phyloP scores from a whole-genome alignment of 345 rosid species.

The Raphanus sativus region DNA sequence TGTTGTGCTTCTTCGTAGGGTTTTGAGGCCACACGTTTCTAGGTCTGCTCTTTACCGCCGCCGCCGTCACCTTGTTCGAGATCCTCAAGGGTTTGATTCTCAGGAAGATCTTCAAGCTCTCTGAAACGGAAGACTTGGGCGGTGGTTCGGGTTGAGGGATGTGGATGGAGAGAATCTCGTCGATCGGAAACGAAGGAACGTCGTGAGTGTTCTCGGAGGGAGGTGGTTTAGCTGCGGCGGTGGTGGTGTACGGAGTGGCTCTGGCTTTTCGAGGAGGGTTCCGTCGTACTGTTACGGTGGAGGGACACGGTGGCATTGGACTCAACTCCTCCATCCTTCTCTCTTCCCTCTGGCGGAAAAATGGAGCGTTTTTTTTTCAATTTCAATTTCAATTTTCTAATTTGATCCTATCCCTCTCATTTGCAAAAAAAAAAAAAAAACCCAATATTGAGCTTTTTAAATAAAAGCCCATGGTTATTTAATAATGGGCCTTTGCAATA shows the following conservation, averaged over 20 bases:
- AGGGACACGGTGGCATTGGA: constrained; percentile 48
- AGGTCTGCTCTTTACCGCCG: constrained; percentile 33
- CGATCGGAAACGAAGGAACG: constrained; percentile 58
- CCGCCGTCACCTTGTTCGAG: not conserved
- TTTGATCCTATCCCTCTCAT: not conserved
- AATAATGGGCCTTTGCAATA: not conserved
- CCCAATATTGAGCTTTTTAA: not conserved
- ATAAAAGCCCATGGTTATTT: not conserved
- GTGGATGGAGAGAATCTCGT: constrained; percentile 55
- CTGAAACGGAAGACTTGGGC: constrained; percentile 18
- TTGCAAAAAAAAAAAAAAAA: not conserved
- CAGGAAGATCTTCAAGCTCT: constrained; percentile 67
- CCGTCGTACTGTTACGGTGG: constrained; percentile 60
- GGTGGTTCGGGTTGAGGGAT: constrained; percentile 22
- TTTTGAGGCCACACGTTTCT: constrained; percentile 70
- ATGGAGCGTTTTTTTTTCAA: not conserved
- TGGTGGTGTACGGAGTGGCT: constrained; percentile 49
- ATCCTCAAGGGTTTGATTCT: constrained; percentile 54
- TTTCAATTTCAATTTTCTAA: constrained; percentile 15
- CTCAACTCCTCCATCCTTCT: constrained; percentile 32
- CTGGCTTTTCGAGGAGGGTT: constrained; percentile 81
- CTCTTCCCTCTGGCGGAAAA: constrained; percentile 38
- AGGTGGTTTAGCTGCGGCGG: constrained; percentile 21
- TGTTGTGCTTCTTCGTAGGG: constrained; percentile 44
- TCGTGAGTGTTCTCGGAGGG: constrained; percentile 33